Evolutionary conservation across 331 rosid genomes (phyloP).

Genomic region (Rhamnella rubrinervis): DNA sequence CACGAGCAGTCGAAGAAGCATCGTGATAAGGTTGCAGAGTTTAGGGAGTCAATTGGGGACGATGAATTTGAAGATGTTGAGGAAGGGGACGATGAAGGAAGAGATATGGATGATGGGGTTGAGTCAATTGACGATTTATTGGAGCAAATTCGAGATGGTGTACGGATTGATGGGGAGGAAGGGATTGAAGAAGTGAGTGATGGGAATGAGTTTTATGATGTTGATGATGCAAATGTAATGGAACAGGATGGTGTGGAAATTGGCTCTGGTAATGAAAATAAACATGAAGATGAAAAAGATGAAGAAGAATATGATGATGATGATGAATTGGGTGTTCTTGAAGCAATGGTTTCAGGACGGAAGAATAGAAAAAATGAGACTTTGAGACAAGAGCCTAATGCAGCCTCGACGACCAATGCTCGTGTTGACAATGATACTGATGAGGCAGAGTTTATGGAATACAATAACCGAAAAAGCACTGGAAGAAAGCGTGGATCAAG

Average conservation of each 20-base stretch:
- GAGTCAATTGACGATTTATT: constrained; percentile 35
- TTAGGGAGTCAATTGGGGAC: constrained; percentile 54
- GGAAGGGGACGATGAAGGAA: constrained; percentile 25
- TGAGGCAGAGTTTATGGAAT: constrained; percentile 42
- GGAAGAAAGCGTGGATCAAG: constrained; percentile 57
- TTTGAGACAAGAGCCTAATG: constrained; percentile 27
- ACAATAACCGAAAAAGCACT: constrained; percentile 47
- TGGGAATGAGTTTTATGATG: constrained; percentile 23
- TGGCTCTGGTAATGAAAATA: constrained; percentile 26
- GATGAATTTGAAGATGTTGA: constrained; percentile 43
- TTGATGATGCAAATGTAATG: constrained; percentile 14
- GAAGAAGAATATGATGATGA: constrained; percentile 14
- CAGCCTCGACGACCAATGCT: constrained; percentile 17
- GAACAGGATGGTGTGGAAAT: constrained; percentile 12
- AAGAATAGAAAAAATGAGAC: constrained; percentile 43
- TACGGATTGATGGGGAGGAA: constrained; percentile 40
- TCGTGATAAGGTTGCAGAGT: constrained; percentile 80
- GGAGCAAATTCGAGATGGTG: constrained; percentile 38
- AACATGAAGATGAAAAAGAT: neutral
- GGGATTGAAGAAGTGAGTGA: constrained; percentile 34
- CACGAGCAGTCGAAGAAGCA: constrained; percentile 98
- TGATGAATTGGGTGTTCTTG: constrained; percentile 53
- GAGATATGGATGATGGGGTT: constrained; percentile 24
- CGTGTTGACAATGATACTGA: constrained; percentile 41
- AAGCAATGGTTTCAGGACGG: constrained; percentile 64